phyloP scores from a whole-genome alignment of 805 yeast species.

The Komagataella pastoris region DNA sequence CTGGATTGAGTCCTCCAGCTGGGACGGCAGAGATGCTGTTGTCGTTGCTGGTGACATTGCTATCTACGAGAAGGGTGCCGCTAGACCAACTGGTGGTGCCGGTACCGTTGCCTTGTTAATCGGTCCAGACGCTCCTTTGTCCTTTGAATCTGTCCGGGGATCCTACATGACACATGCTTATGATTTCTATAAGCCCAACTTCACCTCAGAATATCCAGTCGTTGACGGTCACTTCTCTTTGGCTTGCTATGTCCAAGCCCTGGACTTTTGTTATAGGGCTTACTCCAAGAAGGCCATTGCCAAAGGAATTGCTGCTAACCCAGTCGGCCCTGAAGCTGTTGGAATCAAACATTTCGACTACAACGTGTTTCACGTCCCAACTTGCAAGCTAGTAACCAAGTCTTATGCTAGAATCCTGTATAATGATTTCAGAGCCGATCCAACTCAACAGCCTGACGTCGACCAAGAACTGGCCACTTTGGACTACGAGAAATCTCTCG shows the following conservation, averaged over 20 bases:
- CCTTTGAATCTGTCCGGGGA: constrained; percentile 81
- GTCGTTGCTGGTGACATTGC: constrained; percentile 98
- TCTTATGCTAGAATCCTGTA: constrained; percentile 85
- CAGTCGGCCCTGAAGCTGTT: constrained; percentile 38
- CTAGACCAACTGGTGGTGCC: constrained; percentile 99
- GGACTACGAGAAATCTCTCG: constrained; percentile 65
- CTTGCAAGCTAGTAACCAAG: constrained; percentile 88
- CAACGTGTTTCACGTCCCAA: constrained; percentile 96
- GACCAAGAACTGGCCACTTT: constrained; percentile 36
- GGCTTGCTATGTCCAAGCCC: constrained; percentile 85
- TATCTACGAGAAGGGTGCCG: constrained; percentile 91
- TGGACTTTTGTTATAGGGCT: constrained; percentile 73
- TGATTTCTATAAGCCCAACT: constrained; percentile 97
- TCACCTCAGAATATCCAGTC: constrained; percentile 90
- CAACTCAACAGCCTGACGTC: constrained; percentile 45
- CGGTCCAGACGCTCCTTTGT: constrained; percentile 97
- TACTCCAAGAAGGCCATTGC: constrained; percentile 67
- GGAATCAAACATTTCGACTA: constrained; percentile 76
- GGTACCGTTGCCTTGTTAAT: constrained; percentile 90
- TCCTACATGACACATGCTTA: constrained; percentile 93
- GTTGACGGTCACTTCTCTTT: constrained; percentile 97
- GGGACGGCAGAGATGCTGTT: constrained; percentile 98
- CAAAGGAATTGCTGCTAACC: constrained; percentile 28
- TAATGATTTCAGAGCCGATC: constrained; percentile 73
- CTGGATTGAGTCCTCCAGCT: constrained; percentile 91